phyloP scores from a whole-genome alignment of 345 rosid species.

The Dipteronia dyeriana region DNA sequence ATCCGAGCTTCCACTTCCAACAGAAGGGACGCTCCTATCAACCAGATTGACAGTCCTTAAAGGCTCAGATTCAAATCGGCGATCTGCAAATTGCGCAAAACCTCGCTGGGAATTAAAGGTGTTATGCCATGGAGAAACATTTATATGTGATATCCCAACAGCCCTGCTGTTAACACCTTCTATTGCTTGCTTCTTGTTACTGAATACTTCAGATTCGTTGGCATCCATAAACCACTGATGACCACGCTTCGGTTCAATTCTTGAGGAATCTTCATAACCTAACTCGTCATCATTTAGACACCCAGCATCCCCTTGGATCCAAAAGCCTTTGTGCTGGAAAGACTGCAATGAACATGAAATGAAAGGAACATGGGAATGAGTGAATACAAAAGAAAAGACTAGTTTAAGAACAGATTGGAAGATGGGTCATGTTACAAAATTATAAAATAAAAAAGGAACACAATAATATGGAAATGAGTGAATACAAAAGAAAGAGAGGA shows the following conservation, averaged over 20 bases:
- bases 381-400: background rate
- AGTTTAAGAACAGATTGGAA: background rate
- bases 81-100: constrained; percentile 46
- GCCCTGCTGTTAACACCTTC: constrained; percentile 37
- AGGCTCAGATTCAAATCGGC: constrained; percentile 46
- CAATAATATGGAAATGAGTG: background rate
- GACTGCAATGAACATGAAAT: constrained; percentile 36
- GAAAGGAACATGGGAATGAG: background rate
- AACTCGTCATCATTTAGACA: constrained; percentile 48
- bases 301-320: constrained; percentile 45
- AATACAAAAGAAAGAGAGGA: background rate
- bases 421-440: background rate
- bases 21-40: constrained; percentile 42
- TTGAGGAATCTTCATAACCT: constrained; percentile 40
- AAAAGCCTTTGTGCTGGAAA: constrained; percentile 44
- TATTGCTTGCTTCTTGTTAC: constrained; percentile 61
- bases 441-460: background rate
- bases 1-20: constrained; percentile 36
- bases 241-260: constrained; percentile 53
- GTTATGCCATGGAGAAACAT: constrained; percentile 42
- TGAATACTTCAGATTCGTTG: constrained; percentile 36
- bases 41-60: constrained; percentile 33
- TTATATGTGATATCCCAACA: constrained; percentile 35
- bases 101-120: constrained; percentile 40
- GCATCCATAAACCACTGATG: constrained; percentile 58